A percentile compares a stretch with the other conserved stretches of the same genome.
Conservation (phyloP, 805 yeast species). For the Spathaspora sp. region DNA sequence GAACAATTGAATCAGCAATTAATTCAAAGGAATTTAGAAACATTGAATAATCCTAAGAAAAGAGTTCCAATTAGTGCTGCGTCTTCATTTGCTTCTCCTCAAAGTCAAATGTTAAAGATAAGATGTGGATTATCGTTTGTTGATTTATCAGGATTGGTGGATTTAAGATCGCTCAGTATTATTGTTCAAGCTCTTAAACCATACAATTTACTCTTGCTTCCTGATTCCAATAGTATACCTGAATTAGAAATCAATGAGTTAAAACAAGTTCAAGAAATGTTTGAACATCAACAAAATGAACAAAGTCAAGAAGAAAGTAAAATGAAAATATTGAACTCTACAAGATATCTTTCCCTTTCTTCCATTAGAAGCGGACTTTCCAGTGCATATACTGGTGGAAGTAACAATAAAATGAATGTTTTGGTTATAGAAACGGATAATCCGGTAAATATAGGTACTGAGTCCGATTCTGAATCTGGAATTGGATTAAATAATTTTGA, state of each 20-base stretch:
- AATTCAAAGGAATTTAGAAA: conserved; percentile 41
- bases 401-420: conserved; percentile 25
- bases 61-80: conserved; percentile 26
- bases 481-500: conserved; percentile 44
- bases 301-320: conserved; percentile 20
- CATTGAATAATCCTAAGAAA: conserved; percentile 49
- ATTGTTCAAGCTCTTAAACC: conserved; percentile 81
- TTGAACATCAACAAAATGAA: conserved; percentile 28
- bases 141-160: conserved; percentile 82
- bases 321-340: conserved; percentile 16
- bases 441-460: conserved; percentile 48
- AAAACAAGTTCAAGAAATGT: conserved; percentile 20
- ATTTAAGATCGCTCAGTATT: conserved; percentile 73
- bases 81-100: conserved; percentile 13
- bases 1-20: conserved; percentile 39
- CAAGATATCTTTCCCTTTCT: conserved; percentile 28
- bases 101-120: conserved; percentile 38
- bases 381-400: conserved; percentile 7
- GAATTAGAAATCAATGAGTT: conserved; percentile 25
- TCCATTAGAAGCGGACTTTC: conserved; percentile 28
- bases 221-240: conserved; percentile 34
- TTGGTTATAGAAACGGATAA: conserved; percentile 33
- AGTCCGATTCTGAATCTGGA: conserved; percentile 24
- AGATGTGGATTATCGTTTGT: conserved; percentile 72
- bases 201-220: conserved; percentile 57